Evolutionary conservation across 202 grass and related monocot species (phyloP), one percentile per base, ranked within the genome.

Genomic region (Eragrostis tef): DNA sequence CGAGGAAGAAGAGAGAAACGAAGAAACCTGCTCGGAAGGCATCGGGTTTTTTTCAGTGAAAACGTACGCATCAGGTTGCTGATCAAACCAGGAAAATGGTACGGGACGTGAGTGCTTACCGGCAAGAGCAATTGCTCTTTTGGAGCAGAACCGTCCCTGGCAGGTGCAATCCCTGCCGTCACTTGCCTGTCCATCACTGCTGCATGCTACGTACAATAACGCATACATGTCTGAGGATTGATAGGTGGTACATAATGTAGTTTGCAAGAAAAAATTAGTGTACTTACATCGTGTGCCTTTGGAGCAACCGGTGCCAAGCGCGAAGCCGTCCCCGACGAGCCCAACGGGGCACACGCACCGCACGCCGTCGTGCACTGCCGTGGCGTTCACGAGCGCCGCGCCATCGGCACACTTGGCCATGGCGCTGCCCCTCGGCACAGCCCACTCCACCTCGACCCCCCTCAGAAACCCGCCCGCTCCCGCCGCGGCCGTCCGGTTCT

Each of bases 371-470:
- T 61, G 68, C 56, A 98, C 87, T 0, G 77, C 78, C 27, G 90
- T 98, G 4, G 90, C 79, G 24, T 98, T 94, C 13, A 94, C 82
- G 0, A 51, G 65, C 7, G 61, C n/a, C 0, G 87, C 90, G 21
- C 77, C 90, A 10, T 73, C 85, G 5, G 90, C 87, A 74, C 95
- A 98, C 3, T 61, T 86, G 1, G 89, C 89, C 45, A 87, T 78
- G 4, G 62, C 64, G 58, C 74, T 86, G 42, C 67, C 81, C 72
- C 75, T 88, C 9, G 87, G 90, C 51, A 98, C 66, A 7, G 92
- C 95, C 92, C 90, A 95, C 77, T 95, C 95, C 64, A 98, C 87
- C 87, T 95, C 88, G 70, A 98, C 81, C 9, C 85, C 95, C 67
- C 95, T 90, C 53, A 84, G 53, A 1, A 82, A 72, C 0, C 24